Conservation (phyloP, 2,329 filamentous ascomycete species). For the Elsinoe ampelina region DNA sequence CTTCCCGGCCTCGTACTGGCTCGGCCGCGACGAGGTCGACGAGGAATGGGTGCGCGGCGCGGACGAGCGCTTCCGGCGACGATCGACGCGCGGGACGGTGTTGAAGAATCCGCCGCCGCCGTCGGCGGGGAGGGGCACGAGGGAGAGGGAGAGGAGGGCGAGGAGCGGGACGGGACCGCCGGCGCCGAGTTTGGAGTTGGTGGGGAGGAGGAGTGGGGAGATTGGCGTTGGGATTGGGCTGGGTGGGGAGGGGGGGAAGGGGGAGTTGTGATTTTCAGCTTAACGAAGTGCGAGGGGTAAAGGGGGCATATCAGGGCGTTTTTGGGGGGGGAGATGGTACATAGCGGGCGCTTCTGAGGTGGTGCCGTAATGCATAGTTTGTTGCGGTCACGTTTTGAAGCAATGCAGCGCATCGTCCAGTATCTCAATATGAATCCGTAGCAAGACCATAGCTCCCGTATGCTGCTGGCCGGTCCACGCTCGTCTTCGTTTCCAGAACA, state of each 20-base stretch:
- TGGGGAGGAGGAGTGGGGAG: constrained; percentile 1
- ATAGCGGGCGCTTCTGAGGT: background rate
- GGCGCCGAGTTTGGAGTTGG: constrained; percentile 22
- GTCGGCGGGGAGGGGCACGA: constrained; percentile 28
- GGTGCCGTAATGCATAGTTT: constrained; percentile 1
- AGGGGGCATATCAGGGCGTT: background rate
- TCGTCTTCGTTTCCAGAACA: too few relatives aligned
- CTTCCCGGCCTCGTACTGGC: constrained; percentile 69
- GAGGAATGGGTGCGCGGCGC: constrained; percentile 60
- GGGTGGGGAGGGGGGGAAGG: background rate
- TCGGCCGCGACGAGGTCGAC: constrained; percentile 52
- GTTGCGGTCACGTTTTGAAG: background rate
- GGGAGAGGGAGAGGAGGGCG: constrained; percentile 51
- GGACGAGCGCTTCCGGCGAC: constrained; percentile 49
- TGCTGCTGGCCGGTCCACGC: background rate
- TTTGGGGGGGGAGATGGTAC: background rate
- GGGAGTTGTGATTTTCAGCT: too few relatives aligned
- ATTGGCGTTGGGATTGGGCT: background rate
- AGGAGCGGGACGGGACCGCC: constrained; percentile 53
- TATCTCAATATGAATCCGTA: too few relatives aligned
- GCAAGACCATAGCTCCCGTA: too few relatives aligned
- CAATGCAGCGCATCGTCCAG: too few relatives aligned
- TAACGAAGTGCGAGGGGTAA: too few relatives aligned
- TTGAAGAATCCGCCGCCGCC: constrained; percentile 3
- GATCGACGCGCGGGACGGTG: constrained; percentile 27